These are phyloP conservation scores for Neopestalotiopsis rosae DNA, from an alignment of 2,329 filamentous ascomycete genomes.

Conservation along the genomic window DNA sequence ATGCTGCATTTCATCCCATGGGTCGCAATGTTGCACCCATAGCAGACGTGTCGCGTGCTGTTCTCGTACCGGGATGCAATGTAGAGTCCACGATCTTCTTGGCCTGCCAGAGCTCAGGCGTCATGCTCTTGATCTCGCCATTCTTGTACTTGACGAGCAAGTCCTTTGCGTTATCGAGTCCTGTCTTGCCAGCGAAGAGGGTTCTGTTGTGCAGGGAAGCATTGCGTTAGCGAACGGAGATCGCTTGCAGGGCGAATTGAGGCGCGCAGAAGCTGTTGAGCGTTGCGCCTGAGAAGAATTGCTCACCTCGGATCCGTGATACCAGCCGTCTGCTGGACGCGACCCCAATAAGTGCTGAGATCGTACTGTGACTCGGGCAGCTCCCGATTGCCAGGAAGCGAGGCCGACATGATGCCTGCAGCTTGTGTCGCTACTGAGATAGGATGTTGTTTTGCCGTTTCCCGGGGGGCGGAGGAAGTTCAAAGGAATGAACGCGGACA, in stretches of 20 bases:
- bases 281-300: not conserved
- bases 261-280: not conserved
- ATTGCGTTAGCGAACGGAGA: slow-evolving; percentile 5
- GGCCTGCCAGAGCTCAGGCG: slow-evolving; percentile 87
- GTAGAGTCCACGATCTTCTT: slow-evolving; percentile 99
- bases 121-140: slow-evolving; percentile 81
- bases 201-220: slow-evolving; percentile 63
- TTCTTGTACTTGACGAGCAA: slow-evolving; percentile 86
- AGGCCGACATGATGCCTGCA: slow-evolving; percentile 62
- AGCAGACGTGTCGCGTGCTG: not conserved
- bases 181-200: slow-evolving; percentile 76
- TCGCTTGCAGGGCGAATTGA: not conserved
- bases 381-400: slow-evolving; percentile 73
- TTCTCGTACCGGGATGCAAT: slow-evolving; percentile 80
- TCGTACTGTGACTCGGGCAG: slow-evolving; percentile 93
- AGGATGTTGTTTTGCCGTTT: slow-evolving; percentile 19
- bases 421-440: not conserved
- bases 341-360: slow-evolving; percentile 90
- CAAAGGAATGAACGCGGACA: not conserved
- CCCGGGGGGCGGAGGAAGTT: slow-evolving; percentile 17
- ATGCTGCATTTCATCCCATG: not conserved
- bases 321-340: slow-evolving; percentile 86
- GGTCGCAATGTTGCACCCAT: not conserved
- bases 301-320: slow-evolving; percentile 95
- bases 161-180: slow-evolving; percentile 85